Evolutionary conservation across 106 monocot species (phyloP), one percentile per base, ranked within the genome.

Genomic region (Allium fistulosum): DNA sequence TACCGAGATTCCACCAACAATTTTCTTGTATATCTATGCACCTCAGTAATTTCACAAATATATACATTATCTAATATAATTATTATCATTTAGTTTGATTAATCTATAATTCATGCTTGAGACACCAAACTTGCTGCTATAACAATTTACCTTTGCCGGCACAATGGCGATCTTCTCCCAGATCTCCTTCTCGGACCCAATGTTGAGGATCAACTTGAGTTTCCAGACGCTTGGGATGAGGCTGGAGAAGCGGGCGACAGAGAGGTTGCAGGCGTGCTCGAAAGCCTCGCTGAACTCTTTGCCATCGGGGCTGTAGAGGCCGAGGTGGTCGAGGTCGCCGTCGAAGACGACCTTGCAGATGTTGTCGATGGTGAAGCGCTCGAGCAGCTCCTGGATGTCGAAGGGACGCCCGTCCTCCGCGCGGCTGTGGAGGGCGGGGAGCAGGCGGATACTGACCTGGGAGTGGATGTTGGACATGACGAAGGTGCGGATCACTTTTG

Each of bases 341-440:
- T 18, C 10, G 17, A 51, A 18, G 8, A 51, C 50, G n/a, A 84
- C 77, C 56, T 67, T 58, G 61, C 79, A 84, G 55, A 84, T 48
- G 50, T 84, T 84, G 70, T 84, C 84, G 62, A 84, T 77, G 6
- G 53, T 17, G 14, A 72, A 68, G 6, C 7, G n/a, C 69, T 84
- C 73, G 15, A 84, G 77, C 14, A 74, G 53, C 27, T 84, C 82
- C 49, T 81, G 82, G 46, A 82, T 10, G 55, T 86, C 76, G 57
- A 86, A 46, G 6, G 45, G 6, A 2, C 15, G 7, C 46, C 13
- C 14, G 49, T 74, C 66, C 10, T 74, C 17, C 2, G 49, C 51
- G 5, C 11, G 58, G 13, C 37, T 55, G 10, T 10, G 17, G 15
- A 73, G 68, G 9, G 73, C 15, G 4, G 81, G 77, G 3, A 82